Conservation (phyloP, 805 yeast genomes). For the Saccharomycopsis lassenensis region DNA sequence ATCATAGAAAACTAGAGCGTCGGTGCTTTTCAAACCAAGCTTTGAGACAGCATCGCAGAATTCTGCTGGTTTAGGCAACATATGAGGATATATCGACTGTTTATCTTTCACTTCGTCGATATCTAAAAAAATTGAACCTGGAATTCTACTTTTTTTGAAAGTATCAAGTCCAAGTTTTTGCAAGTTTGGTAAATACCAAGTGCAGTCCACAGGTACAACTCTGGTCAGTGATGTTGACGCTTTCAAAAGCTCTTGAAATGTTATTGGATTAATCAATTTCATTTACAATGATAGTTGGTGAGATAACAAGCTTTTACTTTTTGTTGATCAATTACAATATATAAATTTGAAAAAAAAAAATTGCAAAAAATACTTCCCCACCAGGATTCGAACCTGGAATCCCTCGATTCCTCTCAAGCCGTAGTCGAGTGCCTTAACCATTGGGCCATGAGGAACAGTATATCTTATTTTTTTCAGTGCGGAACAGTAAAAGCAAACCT, state of each 20-base stretch:
- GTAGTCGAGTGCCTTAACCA: no score
- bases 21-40: slow-evolving; percentile 46
- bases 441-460: no score
- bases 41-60: slow-evolving; percentile 44
- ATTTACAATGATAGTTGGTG: background rate
- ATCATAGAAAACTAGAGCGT: slow-evolving; percentile 73
- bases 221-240: slow-evolving; percentile 17
- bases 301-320: background rate
- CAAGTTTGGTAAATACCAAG: slow-evolving; percentile 85
- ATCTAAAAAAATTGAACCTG: slow-evolving; percentile 64
- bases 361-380: no score
- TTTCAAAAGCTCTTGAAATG: no score
- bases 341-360: no score
- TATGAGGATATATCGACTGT: slow-evolving; percentile 69
- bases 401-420: no score
- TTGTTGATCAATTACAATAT: no score
- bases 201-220: slow-evolving; percentile 64
- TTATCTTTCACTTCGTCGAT: slow-evolving; percentile 58
- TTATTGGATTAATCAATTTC: background rate
- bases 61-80: slow-evolving; percentile 57
- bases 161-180: slow-evolving; percentile 51
- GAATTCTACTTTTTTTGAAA: slow-evolving; percentile 47
- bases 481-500: no score
- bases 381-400: no score
- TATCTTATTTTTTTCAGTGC: no score